A percentile compares a stretch with the other conserved stretches of the same genome.
Evolutionary conservation across 2,329 filamentous ascomycete genomes (phyloP).

Genomic region (Trichoderma oligosporum): DNA sequence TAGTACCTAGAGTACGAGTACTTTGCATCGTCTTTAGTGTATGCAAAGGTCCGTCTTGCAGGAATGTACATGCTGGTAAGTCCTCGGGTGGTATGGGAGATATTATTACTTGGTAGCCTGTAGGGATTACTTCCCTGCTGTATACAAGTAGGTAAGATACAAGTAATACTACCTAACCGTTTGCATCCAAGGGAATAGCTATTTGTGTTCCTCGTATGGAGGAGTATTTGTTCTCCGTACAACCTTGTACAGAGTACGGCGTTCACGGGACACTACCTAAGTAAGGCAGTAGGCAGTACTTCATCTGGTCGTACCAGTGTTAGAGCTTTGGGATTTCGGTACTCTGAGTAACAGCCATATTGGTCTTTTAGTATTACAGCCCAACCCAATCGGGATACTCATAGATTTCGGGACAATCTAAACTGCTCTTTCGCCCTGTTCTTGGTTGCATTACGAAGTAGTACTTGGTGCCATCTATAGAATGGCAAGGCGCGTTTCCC

Average conservation of each 20-base stretch:
- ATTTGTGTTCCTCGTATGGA: no score
- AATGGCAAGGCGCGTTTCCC: conserved; percentile 1
- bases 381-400: neutral
- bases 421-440: neutral
- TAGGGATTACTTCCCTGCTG: neutral
- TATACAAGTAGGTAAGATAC: no score
- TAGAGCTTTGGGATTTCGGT: neutral
- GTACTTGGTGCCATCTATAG: no score
- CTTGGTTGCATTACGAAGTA: neutral
- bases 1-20: neutral
- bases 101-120: neutral
- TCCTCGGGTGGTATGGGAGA: neutral
- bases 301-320: neutral
- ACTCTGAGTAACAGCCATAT: neutral
- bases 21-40: no score
- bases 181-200: no score
- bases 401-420: neutral
- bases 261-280: no score
- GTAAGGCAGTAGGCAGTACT: no score
- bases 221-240: no score
- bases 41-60: neutral
- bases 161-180: no score
- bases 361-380: neutral
- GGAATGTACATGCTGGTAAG: neutral
- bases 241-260: neutral